Percentiles rank a stretch among this genome's conserved stretches.
Conservation (phyloP, 164 flowering plant species). For the Vitis cinerea region DNA sequence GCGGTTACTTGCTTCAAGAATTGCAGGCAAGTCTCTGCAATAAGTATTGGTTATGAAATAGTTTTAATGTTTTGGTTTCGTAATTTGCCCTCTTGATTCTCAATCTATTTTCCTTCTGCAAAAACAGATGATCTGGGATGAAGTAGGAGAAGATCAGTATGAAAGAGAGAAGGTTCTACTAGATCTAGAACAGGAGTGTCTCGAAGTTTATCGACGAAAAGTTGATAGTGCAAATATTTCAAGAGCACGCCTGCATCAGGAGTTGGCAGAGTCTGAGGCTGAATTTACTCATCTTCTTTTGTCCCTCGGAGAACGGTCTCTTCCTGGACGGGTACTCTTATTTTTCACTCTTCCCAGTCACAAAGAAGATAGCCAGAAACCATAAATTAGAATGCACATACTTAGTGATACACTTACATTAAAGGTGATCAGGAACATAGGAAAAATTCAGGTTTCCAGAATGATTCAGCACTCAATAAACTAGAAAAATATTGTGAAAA, state of each 20-base stretch:
- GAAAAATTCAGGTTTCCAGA: too few species aligned
- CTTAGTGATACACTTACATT: too few species aligned
- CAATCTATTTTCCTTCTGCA: not conserved
- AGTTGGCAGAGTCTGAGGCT: conserved; percentile 80
- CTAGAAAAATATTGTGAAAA: too few species aligned
- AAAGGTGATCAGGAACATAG: too few species aligned
- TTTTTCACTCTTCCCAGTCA: not conserved
- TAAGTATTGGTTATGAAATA: not conserved
- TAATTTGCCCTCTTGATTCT: not conserved
- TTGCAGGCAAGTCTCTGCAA: conserved; percentile 50
- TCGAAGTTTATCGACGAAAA: conserved; percentile 76
- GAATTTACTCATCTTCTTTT: conserved; percentile 77
- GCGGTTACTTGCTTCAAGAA: conserved; percentile 88
- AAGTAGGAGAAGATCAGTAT: conserved; percentile 78
- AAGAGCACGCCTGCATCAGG: conserved; percentile 82
- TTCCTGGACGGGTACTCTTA: conserved; percentile 66
- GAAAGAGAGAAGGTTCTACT: conserved; percentile 73
- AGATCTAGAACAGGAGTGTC: conserved; percentile 83
- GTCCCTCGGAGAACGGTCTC: conserved; percentile 80
- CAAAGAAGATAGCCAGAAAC: too few species aligned
- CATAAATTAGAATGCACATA: too few species aligned
- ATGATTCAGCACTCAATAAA: too few species aligned
- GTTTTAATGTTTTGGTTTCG: not conserved
- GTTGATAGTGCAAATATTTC: conserved; percentile 78
- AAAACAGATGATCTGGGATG: conserved; percentile 89